Evolutionary conservation across 129 eudicot genomes (phyloP).

Genomic region (Chrysanthemum lavandulifolium): DNA sequence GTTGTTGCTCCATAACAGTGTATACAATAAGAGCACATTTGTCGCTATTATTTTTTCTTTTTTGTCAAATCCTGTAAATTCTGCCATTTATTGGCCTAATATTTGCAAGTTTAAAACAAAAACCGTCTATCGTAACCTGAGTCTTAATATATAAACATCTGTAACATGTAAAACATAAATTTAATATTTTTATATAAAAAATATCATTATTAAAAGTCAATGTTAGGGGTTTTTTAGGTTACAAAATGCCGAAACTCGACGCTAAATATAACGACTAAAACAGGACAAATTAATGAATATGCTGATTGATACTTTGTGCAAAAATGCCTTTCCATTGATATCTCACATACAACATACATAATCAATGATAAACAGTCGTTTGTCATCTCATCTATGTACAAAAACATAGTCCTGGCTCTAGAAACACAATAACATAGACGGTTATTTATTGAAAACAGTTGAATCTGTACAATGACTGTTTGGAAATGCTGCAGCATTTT

Average conservation of each 20-base stretch:
- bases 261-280: no score
- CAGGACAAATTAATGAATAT: no score
- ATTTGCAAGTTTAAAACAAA: neutral
- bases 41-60: neutral
- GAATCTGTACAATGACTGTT: conserved; percentile 60
- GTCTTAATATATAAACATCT: no score
- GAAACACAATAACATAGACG: neutral
- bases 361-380: neutral
- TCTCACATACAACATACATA: neutral
- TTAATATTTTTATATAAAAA: no score
- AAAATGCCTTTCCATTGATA: neutral
- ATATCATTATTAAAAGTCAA: no score
- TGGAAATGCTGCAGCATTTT: conserved; percentile 65
- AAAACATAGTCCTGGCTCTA: neutral
- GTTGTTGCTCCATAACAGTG: conserved; percentile 9
- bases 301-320: neutral
- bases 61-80: conserved; percentile 11
- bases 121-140: neutral
- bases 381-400: conserved; percentile 14
- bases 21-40: conserved; percentile 12
- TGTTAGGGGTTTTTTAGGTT: no score
- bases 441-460: conserved; percentile 40
- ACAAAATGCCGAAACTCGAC: no score
- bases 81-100: neutral
- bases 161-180: no score